These are phyloP conservation scores for Alternaria longipes DNA, from an alignment of 2,329 filamentous ascomycete species.

Conservation along the genomic window DNA sequence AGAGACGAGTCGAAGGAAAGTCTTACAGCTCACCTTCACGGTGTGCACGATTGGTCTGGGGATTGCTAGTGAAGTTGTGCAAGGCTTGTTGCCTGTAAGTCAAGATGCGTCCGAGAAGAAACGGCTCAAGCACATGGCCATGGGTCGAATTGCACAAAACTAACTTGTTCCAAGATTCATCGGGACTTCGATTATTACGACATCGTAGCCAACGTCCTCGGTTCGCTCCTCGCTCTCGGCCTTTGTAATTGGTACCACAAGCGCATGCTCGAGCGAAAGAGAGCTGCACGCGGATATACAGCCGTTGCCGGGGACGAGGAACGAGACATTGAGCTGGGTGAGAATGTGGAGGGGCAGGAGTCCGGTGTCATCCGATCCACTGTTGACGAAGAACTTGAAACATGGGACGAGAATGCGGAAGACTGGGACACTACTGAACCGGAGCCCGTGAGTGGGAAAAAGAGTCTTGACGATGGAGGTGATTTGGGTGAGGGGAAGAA, in stretches of 20 bases:
- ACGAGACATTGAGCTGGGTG: slow-evolving; percentile 77
- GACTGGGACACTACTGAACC: slow-evolving; percentile 71
- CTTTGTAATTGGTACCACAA: slow-evolving; percentile 92
- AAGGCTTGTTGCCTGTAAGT: slow-evolving; percentile 71
- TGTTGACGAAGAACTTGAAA: slow-evolving; percentile 85
- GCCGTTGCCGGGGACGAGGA: slow-evolving; percentile 71
- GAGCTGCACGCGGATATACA: slow-evolving; percentile 76
- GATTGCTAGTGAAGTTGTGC: slow-evolving; percentile 78
- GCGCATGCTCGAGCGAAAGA: slow-evolving; percentile 89
- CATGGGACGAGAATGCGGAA: slow-evolving; percentile 88
- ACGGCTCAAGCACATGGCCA: background rate
- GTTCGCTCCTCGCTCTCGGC: slow-evolving; percentile 74
- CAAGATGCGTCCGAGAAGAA: background rate
- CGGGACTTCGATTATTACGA: slow-evolving; percentile 79
- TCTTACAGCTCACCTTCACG: slow-evolving; percentile 81
- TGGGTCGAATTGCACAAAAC: background rate
- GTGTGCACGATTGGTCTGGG: slow-evolving; percentile 78
- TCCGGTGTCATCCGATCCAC: slow-evolving; percentile 64
- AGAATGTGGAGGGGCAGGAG: slow-evolving; percentile 66
- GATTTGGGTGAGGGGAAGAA: slow-evolving; percentile 53
- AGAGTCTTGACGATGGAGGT: slow-evolving; percentile 33
- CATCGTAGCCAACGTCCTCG: slow-evolving; percentile 85
- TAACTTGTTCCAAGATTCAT: slow-evolving; percentile 50
- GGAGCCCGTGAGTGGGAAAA: slow-evolving; percentile 39
- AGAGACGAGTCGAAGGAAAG: slow-evolving; percentile 86